These are phyloP conservation scores for Trichoderma asperellum DNA, from an alignment of 2,329 filamentous ascomycete species.

Conservation along the genomic window DNA sequence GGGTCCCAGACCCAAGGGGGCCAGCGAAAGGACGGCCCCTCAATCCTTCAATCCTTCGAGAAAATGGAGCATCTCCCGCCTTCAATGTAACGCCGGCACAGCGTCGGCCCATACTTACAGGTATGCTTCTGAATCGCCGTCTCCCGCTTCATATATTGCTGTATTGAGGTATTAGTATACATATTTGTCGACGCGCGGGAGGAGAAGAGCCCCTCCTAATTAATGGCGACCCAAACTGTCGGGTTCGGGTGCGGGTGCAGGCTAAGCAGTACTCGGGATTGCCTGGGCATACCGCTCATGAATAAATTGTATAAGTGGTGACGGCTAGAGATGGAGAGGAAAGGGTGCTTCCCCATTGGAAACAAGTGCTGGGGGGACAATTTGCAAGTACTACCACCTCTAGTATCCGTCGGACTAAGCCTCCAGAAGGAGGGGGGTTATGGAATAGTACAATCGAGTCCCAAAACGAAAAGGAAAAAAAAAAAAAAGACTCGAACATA, in stretches of 20 bases:
- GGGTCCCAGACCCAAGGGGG: background rate
- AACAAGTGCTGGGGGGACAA: background rate
- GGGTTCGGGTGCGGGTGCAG: background rate
- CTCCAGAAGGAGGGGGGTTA: background rate
- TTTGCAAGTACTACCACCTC: background rate
- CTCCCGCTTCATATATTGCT: background rate
- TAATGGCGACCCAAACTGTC: background rate
- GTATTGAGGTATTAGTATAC: background rate
- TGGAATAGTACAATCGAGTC: background rate
- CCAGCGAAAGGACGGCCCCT: background rate
- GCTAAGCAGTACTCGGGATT: background rate
- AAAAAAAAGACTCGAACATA: background rate
- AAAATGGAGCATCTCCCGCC: slow-evolving; percentile 6
- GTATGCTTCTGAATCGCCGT: background rate
- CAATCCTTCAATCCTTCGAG: background rate
- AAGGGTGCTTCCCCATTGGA: background rate
- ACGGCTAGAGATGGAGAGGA: background rate
- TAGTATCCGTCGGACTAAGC: background rate
- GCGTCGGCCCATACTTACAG: background rate
- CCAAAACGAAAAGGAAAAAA: too few species aligned
- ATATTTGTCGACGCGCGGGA: background rate
- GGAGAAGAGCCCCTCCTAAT: background rate
- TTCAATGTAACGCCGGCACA: slow-evolving; percentile 17
- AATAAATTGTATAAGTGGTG: background rate
- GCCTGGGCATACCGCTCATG: background rate